Evolutionary conservation across 805 yeast genomes (phyloP), one percentile per base, ranked within the genome.

Genomic region (Metschnikowia dekortorum): DNA sequence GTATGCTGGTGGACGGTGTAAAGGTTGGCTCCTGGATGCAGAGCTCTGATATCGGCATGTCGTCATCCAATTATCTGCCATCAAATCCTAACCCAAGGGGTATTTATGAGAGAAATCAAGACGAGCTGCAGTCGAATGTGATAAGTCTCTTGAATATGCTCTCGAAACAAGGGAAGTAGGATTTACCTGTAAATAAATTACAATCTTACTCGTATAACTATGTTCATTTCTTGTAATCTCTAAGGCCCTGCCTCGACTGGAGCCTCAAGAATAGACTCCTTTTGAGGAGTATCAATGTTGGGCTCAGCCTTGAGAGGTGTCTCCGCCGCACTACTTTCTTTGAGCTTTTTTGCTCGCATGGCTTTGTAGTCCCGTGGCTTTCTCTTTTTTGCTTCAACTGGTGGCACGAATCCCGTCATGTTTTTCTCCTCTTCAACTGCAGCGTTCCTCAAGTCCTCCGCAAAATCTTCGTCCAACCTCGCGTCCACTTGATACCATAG

Each of bases 401-500:
- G 57, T 4, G 63, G 54, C 39, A 58, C 51, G 10, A 68, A 58
- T 11, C 78, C 78, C 8, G 66, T 57, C 71, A 73, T 65, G 46
- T 69, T 70, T 63, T 67, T 78, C 57, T 83, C 88, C 60, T 78
- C 79, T 14, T 74, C 75, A 48, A 74, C 76, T 46, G 85, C 65
- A 49, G 80, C 83, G 42, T 73, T 71, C 57, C 95, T 74, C 37
- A 86, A 64, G 7, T 74, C 71, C 58, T 87, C 94, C 0, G 87
- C 87, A 43, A 86, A 58, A 1, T 68, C 66, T 54, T 83, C 88
- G 62, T 87, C 94, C 48, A 81, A 79, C 42, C 79, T 75, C 0
- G 89, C 91, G 64, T 87, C 94, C 9, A 92, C 74, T 58, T 87
- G 89, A 60, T 85, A 88, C 96, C 97, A 90, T 18, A 89, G 70